Evolutionary conservation across 805 yeast genomes (phyloP), one percentile per base, ranked within the genome.

Genomic region (Myxozyma sirexii): DNA sequence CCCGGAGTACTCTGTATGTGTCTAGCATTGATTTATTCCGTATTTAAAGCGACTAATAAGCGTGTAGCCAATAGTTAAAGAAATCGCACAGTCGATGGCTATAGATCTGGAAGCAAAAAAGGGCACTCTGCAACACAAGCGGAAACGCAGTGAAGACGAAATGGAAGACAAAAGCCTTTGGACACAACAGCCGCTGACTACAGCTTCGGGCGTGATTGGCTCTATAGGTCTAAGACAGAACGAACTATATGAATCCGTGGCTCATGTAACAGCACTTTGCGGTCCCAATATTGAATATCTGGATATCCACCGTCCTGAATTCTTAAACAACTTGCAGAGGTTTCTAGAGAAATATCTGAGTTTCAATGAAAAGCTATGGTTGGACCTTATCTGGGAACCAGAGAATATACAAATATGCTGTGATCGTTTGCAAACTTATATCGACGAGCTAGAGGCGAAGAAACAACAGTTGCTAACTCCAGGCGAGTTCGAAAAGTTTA

Each of bases 1-100:
- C 38, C 44, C 42, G 12, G 57, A 50, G 21, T 61, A 53, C 43
- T 43, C 51, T 7, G 64, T 60, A 45, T n/a, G 64, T 29, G 33
- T 53, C 19, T 12, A 13, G 3, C 35, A 12, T 27, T 38, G 13
- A 49, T 23, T n/a, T 26, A 38, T 17, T 29, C 10, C 6, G 33
- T 29, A 29, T 7, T 29, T n/a, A n/a, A n/a, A 10, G 6, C 33
- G 8, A 4, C 35, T 21, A 31, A 23, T 21, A 5, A 45, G 33
- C 13, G 24, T 26, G 19, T 12, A 15, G 10, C 26, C 21, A 6
- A 19, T 24, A 6, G 23, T 15, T n/a, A 12, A 26, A 23, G 46
- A 12, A 42, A 42, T 12, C 10, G 10, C 46, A 13, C 6, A 21
- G 17, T 15, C 46, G 46, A 26, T 13, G 31, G 23, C n/a, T n/a